These are phyloP conservation scores for Hericium alpestre DNA, from an alignment of 768 basidiomycete genomes.

Conservation along the genomic window DNA sequence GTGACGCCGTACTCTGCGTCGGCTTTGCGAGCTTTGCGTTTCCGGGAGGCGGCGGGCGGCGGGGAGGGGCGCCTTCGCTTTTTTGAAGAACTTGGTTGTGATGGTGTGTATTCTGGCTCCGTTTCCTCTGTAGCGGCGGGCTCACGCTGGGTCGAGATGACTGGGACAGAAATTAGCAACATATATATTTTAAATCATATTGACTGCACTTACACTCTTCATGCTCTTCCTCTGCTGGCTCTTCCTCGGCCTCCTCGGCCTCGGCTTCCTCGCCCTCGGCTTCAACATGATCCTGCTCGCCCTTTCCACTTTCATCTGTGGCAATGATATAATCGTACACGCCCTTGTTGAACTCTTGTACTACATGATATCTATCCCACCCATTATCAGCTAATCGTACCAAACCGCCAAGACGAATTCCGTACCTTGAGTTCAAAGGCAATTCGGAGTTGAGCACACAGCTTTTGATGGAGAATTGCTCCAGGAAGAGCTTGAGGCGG, in stretches of 20 bases:
- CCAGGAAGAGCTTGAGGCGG: conserved; percentile 93
- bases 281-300: conserved; percentile 39
- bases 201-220: conserved; percentile 23
- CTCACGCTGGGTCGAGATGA: conserved; percentile 25
- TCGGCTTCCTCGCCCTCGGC: conserved; percentile 31
- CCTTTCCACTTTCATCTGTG: conserved; percentile 75
- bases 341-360: conserved; percentile 97
- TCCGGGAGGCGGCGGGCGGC: conserved; percentile 32
- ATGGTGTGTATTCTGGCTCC: not conserved
- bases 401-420: not conserved
- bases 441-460: conserved; percentile 95
- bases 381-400: conserved; percentile 2
- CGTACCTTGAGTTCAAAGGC: conserved; percentile 82
- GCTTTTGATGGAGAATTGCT: conserved; percentile 92
- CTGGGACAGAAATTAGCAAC: conserved; percentile 14
- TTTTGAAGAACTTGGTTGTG: conserved; percentile 7
- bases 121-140: conserved; percentile 14
- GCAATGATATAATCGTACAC: conserved; percentile 99
- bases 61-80: conserved; percentile 51
- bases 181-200: not conserved
- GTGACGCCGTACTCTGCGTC: conserved; percentile 89
- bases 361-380: conserved; percentile 71
- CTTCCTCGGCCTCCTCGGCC: conserved; percentile 30
- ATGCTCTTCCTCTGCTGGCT: conserved; percentile 26
- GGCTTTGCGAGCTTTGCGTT: conserved; percentile 34